Conservation (phyloP, 106 monocot genomes). For the Dioscorea zingiberensis region DNA sequence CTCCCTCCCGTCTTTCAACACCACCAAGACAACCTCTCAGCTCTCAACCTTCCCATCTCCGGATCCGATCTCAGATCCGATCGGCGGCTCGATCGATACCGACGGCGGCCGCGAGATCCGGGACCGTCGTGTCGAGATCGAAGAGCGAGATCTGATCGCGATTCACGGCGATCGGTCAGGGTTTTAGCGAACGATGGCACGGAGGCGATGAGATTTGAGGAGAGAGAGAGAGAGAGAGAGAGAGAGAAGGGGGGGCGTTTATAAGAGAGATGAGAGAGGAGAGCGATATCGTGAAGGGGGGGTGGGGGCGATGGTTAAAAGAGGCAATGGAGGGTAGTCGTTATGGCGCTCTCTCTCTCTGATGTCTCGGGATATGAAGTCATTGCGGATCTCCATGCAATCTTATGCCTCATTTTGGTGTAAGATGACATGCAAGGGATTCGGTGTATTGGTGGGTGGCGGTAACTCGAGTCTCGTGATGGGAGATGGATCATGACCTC, state of each 20-base stretch:
- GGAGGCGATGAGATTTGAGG: constrained; percentile 1
- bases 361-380: neutral
- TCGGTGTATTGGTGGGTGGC: too few species aligned
- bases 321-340: neutral
- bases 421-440: too few species aligned
- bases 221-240: constrained; percentile 1
- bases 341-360: neutral
- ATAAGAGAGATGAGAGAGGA: neutral
- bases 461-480: too few species aligned
- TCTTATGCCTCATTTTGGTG: neutral
- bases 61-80: neutral
- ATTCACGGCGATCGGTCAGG: constrained; percentile 2
- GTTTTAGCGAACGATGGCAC: neutral
- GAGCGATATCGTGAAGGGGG: neutral
- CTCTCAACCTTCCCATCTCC: constrained; percentile 16
- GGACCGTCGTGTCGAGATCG: neutral
- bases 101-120: neutral
- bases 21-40: neutral
- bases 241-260: neutral
- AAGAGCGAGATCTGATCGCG: neutral
- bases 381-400: neutral
- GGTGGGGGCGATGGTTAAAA: neutral
- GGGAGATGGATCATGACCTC: too few species aligned
- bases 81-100: neutral
- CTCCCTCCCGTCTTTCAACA: constrained; percentile 1